Base-by-base conservation (phyloP, 2,329 filamentous ascomycete genomes). In the Ascosphaera pollenicola region DNA sequence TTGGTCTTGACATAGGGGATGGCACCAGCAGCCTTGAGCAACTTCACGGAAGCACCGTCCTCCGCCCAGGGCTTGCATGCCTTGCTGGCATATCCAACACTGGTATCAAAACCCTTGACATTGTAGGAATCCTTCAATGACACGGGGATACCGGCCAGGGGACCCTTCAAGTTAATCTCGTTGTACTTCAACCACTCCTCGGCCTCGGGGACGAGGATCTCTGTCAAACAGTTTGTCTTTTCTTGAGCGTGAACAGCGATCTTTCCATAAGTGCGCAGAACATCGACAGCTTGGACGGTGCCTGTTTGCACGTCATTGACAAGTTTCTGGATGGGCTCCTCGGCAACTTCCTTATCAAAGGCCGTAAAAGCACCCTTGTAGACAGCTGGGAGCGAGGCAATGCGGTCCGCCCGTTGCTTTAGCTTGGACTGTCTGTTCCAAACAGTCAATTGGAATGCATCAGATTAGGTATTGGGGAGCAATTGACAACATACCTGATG, bases 1-100 rank as follows among this genome's bases (percentile, higher is more conserved):
- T 89, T 89, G 1, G 85, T 94, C 64, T 94, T 95, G 45, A 85
- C 82, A 53, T 92, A 93, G 0, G 85, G 85, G 2, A 94, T 68
- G 0, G 85, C 84, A 17, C 63, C 80, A 2, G 83, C 82, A 52
- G 89, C 79, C 52, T 92, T 92, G 39, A 94, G 64, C 34, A 95
- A 58, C 41, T 68, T 70, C 17, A 81, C 75, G 50, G 83, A 70
- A 2, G 72, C 63, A 0, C 84, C 83, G 59, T 94, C 84, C 19
- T 69, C 57, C 0, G 54, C 41, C 30, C 66, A 62, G 11, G 75
- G 75, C 49, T 85, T 80, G 38, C 73, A 72, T 0, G 75, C 70
- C 46, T 82, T 73, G 39, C 65, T 61, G 28, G 79, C 82, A 57
- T 84, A 92, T 2, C 83, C 85, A 2, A 93, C 78, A 3, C 73